These are phyloP conservation scores for Pythium coloratum DNA, from an alignment of 352 stramenopile species.

Conservation along the genomic window DNA sequence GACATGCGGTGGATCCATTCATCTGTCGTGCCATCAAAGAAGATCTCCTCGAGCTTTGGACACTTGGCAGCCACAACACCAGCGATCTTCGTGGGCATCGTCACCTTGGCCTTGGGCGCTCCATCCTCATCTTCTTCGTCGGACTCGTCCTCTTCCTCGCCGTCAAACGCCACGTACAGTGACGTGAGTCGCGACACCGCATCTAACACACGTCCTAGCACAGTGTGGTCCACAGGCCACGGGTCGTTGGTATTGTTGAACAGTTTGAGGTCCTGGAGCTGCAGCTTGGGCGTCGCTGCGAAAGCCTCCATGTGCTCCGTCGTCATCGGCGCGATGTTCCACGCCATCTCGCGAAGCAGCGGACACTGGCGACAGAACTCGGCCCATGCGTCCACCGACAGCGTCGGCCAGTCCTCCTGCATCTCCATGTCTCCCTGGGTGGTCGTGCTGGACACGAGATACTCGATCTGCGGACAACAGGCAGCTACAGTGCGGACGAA, in stretches of 20 bases:
- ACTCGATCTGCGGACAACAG: not conserved
- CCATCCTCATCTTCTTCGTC: not conserved
- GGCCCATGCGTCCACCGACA: not conserved
- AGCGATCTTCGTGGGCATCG: not conserved
- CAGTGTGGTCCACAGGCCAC: not conserved
- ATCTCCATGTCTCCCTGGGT: not conserved
- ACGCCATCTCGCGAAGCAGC: not conserved
- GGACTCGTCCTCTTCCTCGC: not conserved
- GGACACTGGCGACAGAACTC: not conserved
- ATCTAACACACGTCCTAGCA: not conserved
- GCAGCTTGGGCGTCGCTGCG: not conserved
- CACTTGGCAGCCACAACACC: not conserved
- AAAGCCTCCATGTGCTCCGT: not conserved
- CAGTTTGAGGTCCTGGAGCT: not conserved
- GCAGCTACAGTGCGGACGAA: not conserved
- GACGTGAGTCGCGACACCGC: not conserved
- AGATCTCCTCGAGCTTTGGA: not conserved
- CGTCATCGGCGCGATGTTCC: not conserved
- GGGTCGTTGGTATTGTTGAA: not conserved
- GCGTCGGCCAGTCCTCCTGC: not conserved
- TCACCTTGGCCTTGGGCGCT: not conserved
- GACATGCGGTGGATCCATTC: not conserved
- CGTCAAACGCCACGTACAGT: not conserved
- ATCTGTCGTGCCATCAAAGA: not conserved
- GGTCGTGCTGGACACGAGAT: not conserved